Percentiles rank a stretch among this genome's conserved stretches.
phyloP scores from a whole-genome alignment of 345 rosid genomes.

The Eucalyptus paniculata region DNA sequence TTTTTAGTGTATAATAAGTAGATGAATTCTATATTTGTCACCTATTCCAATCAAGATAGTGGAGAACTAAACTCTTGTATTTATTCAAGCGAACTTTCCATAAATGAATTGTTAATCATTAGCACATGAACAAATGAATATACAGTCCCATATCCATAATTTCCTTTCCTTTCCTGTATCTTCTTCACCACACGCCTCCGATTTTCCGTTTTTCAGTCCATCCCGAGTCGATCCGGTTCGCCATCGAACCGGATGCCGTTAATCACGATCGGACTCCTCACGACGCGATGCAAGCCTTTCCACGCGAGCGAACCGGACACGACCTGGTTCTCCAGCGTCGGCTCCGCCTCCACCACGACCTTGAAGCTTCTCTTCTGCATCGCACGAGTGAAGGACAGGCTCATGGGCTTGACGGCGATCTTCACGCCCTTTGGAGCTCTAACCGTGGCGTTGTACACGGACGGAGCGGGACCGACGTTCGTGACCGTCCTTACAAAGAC shows the following conservation, averaged over 20 bases:
- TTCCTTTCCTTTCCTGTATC: not conserved
- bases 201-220: not conserved
- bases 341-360: conserved; percentile 56
- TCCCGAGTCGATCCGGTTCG: not conserved
- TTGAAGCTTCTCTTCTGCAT: conserved; percentile 52
- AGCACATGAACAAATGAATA: not conserved
- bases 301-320: conserved; percentile 61
- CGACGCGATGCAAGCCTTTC: conserved; percentile 41
- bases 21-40: not conserved
- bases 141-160: not conserved
- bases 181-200: not conserved
- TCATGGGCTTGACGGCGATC: conserved; percentile 43
- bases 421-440: conserved; percentile 53
- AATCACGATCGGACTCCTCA: conserved; percentile 70
- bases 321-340: conserved; percentile 13
- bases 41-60: not conserved
- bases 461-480: conserved; percentile 45
- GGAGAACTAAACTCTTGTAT: not conserved
- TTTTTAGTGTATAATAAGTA: not conserved
- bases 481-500: conserved; percentile 61
- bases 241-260: not conserved
- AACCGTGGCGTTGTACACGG: conserved; percentile 46
- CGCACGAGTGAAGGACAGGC: conserved; percentile 31
- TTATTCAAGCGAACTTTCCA: not conserved
- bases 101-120: not conserved